phyloP scores from a whole-genome alignment of 208 protist genomes.

The Vickermania ingenoplastis region DNA sequence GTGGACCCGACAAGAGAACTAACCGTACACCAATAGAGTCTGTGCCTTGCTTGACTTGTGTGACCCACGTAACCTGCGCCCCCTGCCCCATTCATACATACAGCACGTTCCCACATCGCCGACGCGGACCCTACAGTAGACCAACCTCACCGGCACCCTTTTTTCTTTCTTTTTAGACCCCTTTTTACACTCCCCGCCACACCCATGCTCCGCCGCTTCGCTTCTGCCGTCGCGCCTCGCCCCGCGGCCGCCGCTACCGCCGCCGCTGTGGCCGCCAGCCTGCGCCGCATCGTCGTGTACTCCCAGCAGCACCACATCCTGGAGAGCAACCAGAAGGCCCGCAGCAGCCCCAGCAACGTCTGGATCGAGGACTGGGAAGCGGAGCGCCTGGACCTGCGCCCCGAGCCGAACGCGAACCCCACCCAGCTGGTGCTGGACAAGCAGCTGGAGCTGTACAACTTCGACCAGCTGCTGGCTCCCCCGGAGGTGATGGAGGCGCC shows the following conservation, averaged over 20 bases:
- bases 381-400: constrained; percentile 48
- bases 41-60: too few relatives aligned
- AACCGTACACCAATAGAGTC: too few relatives aligned
- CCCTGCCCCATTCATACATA: too few relatives aligned
- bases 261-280: constrained; percentile 3
- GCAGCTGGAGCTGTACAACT: constrained; percentile 83
- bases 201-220: neutral
- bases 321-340: constrained; percentile 79
- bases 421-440: constrained; percentile 73
- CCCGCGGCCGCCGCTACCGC: neutral
- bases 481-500: constrained; percentile 81
- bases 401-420: constrained; percentile 51
- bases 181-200: too few relatives aligned
- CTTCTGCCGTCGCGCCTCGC: neutral
- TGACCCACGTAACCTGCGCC: too few relatives aligned
- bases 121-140: too few relatives aligned
- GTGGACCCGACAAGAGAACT: too few relatives aligned
- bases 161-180: too few relatives aligned
- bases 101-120: too few relatives aligned
- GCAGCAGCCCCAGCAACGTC: constrained; percentile 77
- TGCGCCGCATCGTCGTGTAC: constrained; percentile 69
- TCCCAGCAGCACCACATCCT: constrained; percentile 82
- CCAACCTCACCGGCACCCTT: too few relatives aligned
- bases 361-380: constrained; percentile 87
- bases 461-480: constrained; percentile 71